Base-by-base conservation (phyloP, 192 early-diverging fungal genomes). In the Backusella luteola region DNA sequence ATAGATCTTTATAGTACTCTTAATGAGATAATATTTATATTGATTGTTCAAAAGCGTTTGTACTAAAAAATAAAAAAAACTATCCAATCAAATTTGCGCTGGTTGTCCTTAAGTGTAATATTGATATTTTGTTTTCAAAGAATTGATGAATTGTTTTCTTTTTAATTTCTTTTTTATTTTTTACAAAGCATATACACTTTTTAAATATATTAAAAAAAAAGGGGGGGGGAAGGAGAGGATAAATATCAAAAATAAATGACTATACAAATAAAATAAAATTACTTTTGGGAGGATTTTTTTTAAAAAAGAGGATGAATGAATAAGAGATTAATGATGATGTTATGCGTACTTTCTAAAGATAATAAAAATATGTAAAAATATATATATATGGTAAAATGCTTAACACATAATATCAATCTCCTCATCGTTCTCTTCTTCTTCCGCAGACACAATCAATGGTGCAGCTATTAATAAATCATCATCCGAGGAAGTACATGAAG, bases 371-470 rank as follows among this genome's bases (percentile, higher is more conserved):
- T 17, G 63, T 59, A 52, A 77, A 52, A 77, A 71, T 19, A 21
- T 4, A 77, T 14, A 8, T 11, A 41, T 4, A 32, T 7, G 6
- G 23, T 21, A 36, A 34, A 71, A 38, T 46, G 46, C n/a, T 56
- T 74, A 81, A 49, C 67, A 71, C 76, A 83, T 79, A 39, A 83
- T 83, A 70, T 83, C 82, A 79, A 83, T 83, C 35, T 83, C 82
- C 66, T 83, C 82, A 49, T 76, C 71, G 3, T 83, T 34, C 21
- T 66, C 44, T 71, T 38, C 53, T 41, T 34, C 29, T 66, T 34
- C 73, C 3, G 14, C 44, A 9, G 34, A 23, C 26, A 49, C 17
- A 11, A 34, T 6, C 12, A 23, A 15, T n/a, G 71, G 44, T n/a
- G 23, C 17, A 35, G 11, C 34, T 26, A 46, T 12, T 56, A 38